Base-by-base conservation (phyloP, 78 protist genomes). In the Dictyostelium purpureum region DNA sequence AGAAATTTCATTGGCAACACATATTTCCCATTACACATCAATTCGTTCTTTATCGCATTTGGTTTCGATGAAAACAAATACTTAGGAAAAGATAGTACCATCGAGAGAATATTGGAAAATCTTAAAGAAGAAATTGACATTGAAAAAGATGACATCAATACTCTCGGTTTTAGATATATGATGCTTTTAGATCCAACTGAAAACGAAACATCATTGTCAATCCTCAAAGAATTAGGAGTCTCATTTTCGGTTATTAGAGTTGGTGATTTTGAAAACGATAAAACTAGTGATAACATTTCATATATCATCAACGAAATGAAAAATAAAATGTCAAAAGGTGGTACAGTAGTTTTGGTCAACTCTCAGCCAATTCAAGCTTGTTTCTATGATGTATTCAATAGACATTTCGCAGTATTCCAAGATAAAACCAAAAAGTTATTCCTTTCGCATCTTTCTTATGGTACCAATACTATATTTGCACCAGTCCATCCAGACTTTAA, bases 301-400 rank as follows among this genome's bases (percentile, higher is more conserved):
- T 37, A 66, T 33, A 73, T 78, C 7, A 77, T 88, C 38, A 49
- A 66, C 33, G 70, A 70, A 43, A 63, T 88, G 51, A 88, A 88
- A 35, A 40, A 14, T 37, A 54, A 54, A 37, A 88, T 88, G 89
- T 10, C 85, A 37, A 38, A 59, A 24, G 94, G 87, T 56, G 80
- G 81, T n/a, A 88, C 94, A 0, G 87, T 88, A n/a, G 89, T 88
- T 2, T 24, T 88, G 2, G 94, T 88, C 21, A 88, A 88, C 16
- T 69, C 94, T 21, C 81, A 77, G 9, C 35, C 33, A 2, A 77
- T 88, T 37, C 87, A 88, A 43, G 80, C 94, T 26, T 88, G 94
- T 45, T 88, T 88, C 79, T 88, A 88, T 51, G 94, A 88, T 43
- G 87, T 88, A 6, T 88, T 77, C 65, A 88, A 88, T 57, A 21